Base-by-base conservation (phyloP, 2,329 filamentous ascomycete species). In the Ceratocystis smalleyi region DNA sequence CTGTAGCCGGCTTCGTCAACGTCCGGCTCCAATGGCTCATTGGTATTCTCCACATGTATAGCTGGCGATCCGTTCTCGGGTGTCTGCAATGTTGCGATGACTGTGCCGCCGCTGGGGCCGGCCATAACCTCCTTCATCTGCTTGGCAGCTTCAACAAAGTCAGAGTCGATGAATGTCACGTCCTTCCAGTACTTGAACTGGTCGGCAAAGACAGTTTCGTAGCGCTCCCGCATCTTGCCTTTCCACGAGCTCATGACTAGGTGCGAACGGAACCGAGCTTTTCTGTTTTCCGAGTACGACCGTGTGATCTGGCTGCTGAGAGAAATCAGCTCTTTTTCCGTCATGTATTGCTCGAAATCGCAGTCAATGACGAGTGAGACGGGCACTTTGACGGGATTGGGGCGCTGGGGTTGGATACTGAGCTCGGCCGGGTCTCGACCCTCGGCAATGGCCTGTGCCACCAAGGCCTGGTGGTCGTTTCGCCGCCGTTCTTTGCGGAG, bases 331-430 rank as follows among this genome's bases (percentile, higher is more conserved):
- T 99, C 94, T 69, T 88, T 87, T 45, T 92, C 88, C 61, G 80
- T 80, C 94, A 99, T 99, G 71, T 91, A 82, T 51, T 88, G 79
- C 73, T 99, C 91, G 72, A 95, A 99, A 69, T 88, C 85, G 75
- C 92, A 97, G 76, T 99, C 94, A 68, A 99, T 77, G 66, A 99
- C 79, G 68, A 99, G 77, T 0, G 89, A 83, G 24, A 97, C 77
- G 1, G 91, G 91, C 0, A 95, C 80, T 64, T 84, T 81, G 60
- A 78, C 76, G 54, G 75, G 70, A 68, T 64, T 67, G 69, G 68
- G 70, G 68, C 66, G 68, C 51, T 70, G 70, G 59, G 71, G 72
- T 67, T 73, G 76, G 15, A 70, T 67, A 15, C 74, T 67, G 1
- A 73, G 70, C 6, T 69, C 68, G 54, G 67, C 69, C 51, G 75